These are phyloP conservation scores for Triticum aestivum DNA, from an alignment of 176 grass and related monocot species.

Conservation along the genomic window IWGSC_CS_RefSeq_v2.1 NC_057797.1:755515230-755515729, in stretches of 20 bases:
- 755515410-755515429: neutral
- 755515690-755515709: too few species aligned
- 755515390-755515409: neutral
- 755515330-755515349: neutral
- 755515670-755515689: neutral
- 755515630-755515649: neutral
- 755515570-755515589: neutral
- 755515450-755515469: neutral
- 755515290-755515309: neutral
- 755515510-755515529: conserved; percentile 12
- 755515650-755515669: neutral
- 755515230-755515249: neutral
- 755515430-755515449: conserved; percentile 39
- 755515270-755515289: neutral
- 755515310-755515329: neutral
- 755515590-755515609: too few species aligned
- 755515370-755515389: neutral
- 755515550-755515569: conserved; percentile 17
- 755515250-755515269: neutral
- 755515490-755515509: conserved; percentile 37
- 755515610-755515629: neutral
- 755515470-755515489: conserved; percentile 32
- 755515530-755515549: conserved; percentile 11
- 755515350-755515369: neutral
- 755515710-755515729: neutral